Base-by-base conservation (phyloP, 352 stramenopile species). In the Phytophthora colocasiae region DNA sequence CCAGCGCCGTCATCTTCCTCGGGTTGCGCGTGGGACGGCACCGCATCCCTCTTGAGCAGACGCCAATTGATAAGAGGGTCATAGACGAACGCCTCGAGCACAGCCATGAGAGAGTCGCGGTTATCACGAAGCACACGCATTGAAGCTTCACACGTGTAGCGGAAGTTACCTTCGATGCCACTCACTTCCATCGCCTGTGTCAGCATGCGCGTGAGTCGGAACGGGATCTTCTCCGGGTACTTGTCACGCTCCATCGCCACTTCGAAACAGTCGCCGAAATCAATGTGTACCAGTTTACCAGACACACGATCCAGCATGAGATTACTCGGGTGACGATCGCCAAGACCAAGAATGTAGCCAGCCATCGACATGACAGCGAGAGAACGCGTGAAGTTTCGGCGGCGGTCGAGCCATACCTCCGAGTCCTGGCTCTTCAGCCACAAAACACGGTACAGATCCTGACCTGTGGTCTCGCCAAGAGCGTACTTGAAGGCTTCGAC, bases 341-440 rank as follows among this genome's bases (percentile, higher is more conserved):
- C 98, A 54, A 99, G 86, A 41, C 98, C 98, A 38, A 99, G 80
- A 66, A 99, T 99, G 70, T 99, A 99, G 9, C 98, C 98, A 24
- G 99, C 98, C 94, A 99, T 99, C 44, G 92, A 99, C 98, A 99
- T 99, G 14, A 99, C 97, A 1, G 98, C 98, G n/a, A 99, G 80
- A 53, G 96, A 98, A 0, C 97, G 89, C 19, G 98, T 99, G 64
- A 98, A 99, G 71, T 99, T 99, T 34, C 96, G 98, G 12, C 98
- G 88, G 11, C 97, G 91, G 51, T 99, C 97, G 6, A 99, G 86
- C 98, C 98, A 99, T 49, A 99, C 93, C 63, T 99, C 98, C 72
- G 96, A 99, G 75, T 99, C 98, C 63, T 97, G 96, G 40, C 90
- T 99, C 80, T 99, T 99, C 24, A 99, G 89, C 98, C 98, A 99